Evolutionary conservation across 805 yeast species (phyloP).

Genomic region (Sugiyamaella marilandica): DNA sequence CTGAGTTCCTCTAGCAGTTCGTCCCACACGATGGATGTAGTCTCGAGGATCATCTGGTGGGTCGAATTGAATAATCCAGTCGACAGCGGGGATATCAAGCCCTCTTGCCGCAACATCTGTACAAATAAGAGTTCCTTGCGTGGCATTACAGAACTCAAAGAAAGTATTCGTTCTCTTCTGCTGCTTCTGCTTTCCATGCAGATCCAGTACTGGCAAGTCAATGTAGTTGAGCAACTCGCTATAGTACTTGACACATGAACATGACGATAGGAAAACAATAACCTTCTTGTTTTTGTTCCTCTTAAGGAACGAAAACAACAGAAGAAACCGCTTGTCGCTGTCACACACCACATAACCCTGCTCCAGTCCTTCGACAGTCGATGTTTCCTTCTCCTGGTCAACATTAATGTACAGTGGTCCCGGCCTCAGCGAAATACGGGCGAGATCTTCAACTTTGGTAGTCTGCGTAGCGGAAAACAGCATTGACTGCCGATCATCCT

Average conservation of each 20-base stretch:
- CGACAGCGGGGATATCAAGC: constrained; percentile 95
- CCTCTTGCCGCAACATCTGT: constrained; percentile 99
- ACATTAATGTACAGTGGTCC: constrained; percentile 95
- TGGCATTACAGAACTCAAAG: constrained; percentile 96
- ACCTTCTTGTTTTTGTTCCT: constrained; percentile 81
- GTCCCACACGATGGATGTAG: constrained; percentile 97
- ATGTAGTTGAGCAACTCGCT: constrained; percentile 93
- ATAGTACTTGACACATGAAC: constrained; percentile 95
- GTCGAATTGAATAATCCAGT: constrained; percentile 98
- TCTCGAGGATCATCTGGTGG: constrained; percentile 99
- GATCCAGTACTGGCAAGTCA: constrained; percentile 91
- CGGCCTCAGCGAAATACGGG: constrained; percentile 88
- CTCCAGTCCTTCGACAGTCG: constrained; percentile 95
- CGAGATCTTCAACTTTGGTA: constrained; percentile 96
- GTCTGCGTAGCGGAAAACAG: constrained; percentile 99
- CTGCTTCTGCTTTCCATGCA: constrained; percentile 98
- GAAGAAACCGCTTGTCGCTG: constrained; percentile 85
- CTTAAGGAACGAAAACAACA: constrained; percentile 88
- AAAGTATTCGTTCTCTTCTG: constrained; percentile 98
- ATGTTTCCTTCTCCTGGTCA: constrained; percentile 71
- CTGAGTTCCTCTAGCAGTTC: constrained; percentile 85
- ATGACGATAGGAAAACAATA: constrained; percentile 91
- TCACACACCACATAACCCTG: constrained; percentile 99
- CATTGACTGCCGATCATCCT: constrained; percentile 92
- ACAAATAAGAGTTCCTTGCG: constrained; percentile 86